Conservation (phyloP, 1,139 yeast species). For the Kodamaea plutei region DNA sequence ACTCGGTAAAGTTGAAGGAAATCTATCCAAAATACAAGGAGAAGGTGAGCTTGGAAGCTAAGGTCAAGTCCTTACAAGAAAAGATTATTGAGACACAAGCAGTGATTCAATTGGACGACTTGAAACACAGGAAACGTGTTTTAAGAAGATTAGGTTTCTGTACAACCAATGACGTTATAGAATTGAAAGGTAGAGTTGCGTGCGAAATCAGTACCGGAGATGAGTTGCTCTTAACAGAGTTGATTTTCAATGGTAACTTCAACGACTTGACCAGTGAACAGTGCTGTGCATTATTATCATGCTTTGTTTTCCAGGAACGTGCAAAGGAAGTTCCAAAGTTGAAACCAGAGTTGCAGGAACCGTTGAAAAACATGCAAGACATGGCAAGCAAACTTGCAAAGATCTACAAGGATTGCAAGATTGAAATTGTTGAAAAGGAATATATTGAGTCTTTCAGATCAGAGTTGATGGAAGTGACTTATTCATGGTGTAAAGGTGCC, state of each 20-base stretch:
- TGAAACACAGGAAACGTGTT: slow-evolving; percentile 88
- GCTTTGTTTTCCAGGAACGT: slow-evolving; percentile 95
- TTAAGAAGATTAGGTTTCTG: slow-evolving; percentile 79
- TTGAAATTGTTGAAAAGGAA: slow-evolving; percentile 85
- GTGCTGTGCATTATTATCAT: slow-evolving; percentile 85
- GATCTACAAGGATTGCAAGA: slow-evolving; percentile 80
- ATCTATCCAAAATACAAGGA: slow-evolving; percentile 60
- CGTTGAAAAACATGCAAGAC: slow-evolving; percentile 79
- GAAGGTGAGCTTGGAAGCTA: slow-evolving; percentile 60
- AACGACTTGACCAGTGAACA: slow-evolving; percentile 84
- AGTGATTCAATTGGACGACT: slow-evolving; percentile 88
- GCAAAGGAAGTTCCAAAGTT: slow-evolving; percentile 85
- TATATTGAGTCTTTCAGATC: slow-evolving; percentile 88
- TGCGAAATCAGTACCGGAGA: slow-evolving; percentile 97
- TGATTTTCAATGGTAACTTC: slow-evolving; percentile 92
- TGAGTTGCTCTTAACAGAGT: slow-evolving; percentile 81
- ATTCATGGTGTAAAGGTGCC: slow-evolving; percentile 96
- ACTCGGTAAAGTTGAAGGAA: slow-evolving; percentile 58
- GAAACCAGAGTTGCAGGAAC: slow-evolving; percentile 85
- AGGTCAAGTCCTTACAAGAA: slow-evolving; percentile 56
- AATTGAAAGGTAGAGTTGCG: slow-evolving; percentile 90
- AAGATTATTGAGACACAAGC: slow-evolving; percentile 83
- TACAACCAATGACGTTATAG: slow-evolving; percentile 79
- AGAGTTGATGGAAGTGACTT: slow-evolving; percentile 95
- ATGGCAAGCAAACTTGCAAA: slow-evolving; percentile 90